Base-by-base conservation (phyloP, 805 yeast species). In the Clavispora fructus region DNA sequence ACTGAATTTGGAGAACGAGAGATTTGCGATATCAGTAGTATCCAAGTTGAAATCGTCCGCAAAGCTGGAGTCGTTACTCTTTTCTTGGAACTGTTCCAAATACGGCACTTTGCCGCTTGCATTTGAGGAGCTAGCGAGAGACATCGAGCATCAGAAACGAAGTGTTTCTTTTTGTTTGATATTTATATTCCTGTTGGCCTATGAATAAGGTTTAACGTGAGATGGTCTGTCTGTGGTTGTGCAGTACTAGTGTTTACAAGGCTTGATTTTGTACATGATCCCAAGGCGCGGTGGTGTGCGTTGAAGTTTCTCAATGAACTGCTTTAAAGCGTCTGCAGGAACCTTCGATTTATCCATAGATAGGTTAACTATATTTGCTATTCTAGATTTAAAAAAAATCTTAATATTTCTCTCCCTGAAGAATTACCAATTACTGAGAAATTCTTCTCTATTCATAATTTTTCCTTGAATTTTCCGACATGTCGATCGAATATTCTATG, bases 1-100 rank as follows among this genome's bases (percentile, higher is more conserved):
- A 42, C 74, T 65, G 50, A 70, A 70, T 52, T 58, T 64, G 38
- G 72, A 67, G 50, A 61, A 69, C 7, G 73, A 67, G 11, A 70
- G 52, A 42, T 67, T 61, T 14, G 57, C 44, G 9, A 57, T 59
- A n/a, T 58, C 59, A 26, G 50, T 35, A 19, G 47, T 56, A 10
- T 57, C 65, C 30, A 62, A 48, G 8, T 62, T 61, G 42, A 64
- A 61, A 35, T 63, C 73, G n/a, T 62, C 59, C 6, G 55, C 54
- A 37, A 54, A 57, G 25, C 49, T 49, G 11, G 42, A 29, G 16
- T 54, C 60, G 14, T 53, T 54, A n/a, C 50, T 55, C 2, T 32
- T 27, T 30, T 52, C 55, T 23, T 42, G 46, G 25, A 44, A 51
- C 42, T 42, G 45, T 32, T 39, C 32, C 33, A 51, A 53, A 11